A percentile compares a stretch with the other conserved stretches of the same genome.
These are phyloP conservation scores for Lasiodiplodia sp. DNA, from an alignment of 2,329 filamentous ascomycete genomes.

Conservation along the genomic window DNA sequence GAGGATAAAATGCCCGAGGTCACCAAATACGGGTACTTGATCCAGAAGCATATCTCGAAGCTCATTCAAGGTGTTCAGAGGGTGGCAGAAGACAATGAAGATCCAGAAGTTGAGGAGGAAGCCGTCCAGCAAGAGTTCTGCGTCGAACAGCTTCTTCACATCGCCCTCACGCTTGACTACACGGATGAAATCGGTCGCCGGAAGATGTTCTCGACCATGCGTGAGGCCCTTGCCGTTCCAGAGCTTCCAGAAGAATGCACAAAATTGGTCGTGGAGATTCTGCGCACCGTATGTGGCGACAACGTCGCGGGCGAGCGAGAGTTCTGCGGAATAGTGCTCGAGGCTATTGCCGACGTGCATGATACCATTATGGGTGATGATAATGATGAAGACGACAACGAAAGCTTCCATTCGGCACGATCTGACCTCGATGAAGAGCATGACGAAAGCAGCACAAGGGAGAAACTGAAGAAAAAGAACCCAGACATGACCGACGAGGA, in stretches of 20 bases:
- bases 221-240: constrained; percentile 83
- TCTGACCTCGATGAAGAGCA: constrained; percentile 82
- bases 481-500: constrained; percentile 68
- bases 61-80: constrained; percentile 70
- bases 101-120: constrained; percentile 69
- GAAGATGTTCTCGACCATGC: constrained; percentile 92
- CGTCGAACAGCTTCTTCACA: constrained; percentile 92
- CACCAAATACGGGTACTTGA: constrained; percentile 84
- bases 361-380: constrained; percentile 83
- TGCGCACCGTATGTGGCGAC: constrained; percentile 82
- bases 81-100: constrained; percentile 61
- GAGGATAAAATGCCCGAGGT: constrained; percentile 97
- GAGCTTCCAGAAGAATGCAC: constrained; percentile 93
- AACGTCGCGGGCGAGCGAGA: constrained; percentile 78
- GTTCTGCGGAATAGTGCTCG: constrained; percentile 84
- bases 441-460: constrained; percentile 57
- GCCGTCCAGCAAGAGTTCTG: constrained; percentile 93
- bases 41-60: constrained; percentile 79
- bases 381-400: constrained; percentile 57
- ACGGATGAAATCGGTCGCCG: constrained; percentile 95
- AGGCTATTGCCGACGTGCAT: constrained; percentile 95
- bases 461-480: constrained; percentile 49
- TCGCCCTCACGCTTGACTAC: constrained; percentile 91
- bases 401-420: constrained; percentile 92
- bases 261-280: constrained; percentile 81